Base-by-base conservation (phyloP, 805 yeast species). In the Saccharomycopsis synnaedendra region DNA sequence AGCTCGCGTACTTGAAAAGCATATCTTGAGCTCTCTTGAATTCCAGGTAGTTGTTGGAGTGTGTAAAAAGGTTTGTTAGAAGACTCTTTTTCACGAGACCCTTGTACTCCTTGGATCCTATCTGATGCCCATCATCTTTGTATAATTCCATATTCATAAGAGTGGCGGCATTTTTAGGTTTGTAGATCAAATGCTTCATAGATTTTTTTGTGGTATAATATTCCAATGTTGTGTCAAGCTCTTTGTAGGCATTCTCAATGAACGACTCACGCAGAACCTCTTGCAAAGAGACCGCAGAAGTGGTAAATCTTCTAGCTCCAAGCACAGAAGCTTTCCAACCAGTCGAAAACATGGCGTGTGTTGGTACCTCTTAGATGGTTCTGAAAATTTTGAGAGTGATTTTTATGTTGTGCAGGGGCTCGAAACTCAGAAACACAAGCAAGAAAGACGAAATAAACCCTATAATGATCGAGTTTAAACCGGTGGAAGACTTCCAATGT, bases 121-220 rank as follows among this genome's bases (percentile, higher is more conserved):
- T 64, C 29, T 56, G 49, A 41, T 61, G 60, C 0, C 65, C 60
- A 2, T 51, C 58, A 4, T 64, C 63, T 51, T 69, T 69, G 57
- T 65, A 66, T 34, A 67, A 41, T 51, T 67, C 71, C 64, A 67
- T 63, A 7, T 68, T 60, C 37, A 67, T 46, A 39, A 69, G 54
- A 43, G 56, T 62, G 29, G 7, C 31, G 11, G 69, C 62, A 52
- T 69, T 68, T 47, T 61, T 66, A 36, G 65, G 63, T 55, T 71
- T 64, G 55, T 69, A 69, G 30, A 69, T 64, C 42, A 63, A 57
- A 4, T 70, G 68, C 57, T 64, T 66, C 32, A 66, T 44, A 3
- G 57, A 48, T 40, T 56, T 60, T 32, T 60, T 57, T 2, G 70
- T 64, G 37, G 58, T 59, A 54, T 62, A 62, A 53, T 63, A 69